Conservation (phyloP, 805 yeast species). For the Lachancea waltii region DNA sequence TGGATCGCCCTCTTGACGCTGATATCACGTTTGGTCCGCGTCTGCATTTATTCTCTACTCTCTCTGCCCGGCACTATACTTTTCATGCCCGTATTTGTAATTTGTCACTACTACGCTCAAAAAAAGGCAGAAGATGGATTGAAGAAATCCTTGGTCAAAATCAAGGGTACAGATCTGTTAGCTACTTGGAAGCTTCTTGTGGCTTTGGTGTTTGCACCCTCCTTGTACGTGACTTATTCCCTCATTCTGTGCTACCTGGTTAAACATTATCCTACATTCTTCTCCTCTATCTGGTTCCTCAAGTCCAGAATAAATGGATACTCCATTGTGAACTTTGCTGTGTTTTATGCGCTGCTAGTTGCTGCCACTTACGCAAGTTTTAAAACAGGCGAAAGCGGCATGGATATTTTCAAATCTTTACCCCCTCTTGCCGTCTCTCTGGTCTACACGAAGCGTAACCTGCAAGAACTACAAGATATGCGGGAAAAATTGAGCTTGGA, state of each 20-base stretch:
- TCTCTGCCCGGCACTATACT: constrained; percentile 81
- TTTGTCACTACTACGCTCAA: constrained; percentile 62
- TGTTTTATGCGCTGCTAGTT: constrained; percentile 52
- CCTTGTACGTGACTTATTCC: constrained; percentile 74
- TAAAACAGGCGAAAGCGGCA: constrained; percentile 83
- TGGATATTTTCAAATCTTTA: constrained; percentile 75
- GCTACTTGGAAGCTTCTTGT: constrained; percentile 95
- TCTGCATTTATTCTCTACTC: constrained; percentile 47
- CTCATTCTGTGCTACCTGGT: constrained; percentile 32
- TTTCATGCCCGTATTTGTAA: constrained; percentile 79
- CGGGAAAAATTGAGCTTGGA: constrained; percentile 59
- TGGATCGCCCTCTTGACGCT: constrained; percentile 45
- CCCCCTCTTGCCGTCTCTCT: constrained; percentile 55
- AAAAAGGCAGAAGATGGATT: constrained; percentile 72
- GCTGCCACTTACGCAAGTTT: constrained; percentile 82
- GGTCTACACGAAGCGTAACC: constrained; percentile 37
- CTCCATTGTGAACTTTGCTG: constrained; percentile 33
- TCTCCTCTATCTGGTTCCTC: constrained; percentile 32
- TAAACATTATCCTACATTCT: constrained; percentile 22
- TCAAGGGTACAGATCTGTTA: constrained; percentile 82
- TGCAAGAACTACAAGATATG: constrained; percentile 47
- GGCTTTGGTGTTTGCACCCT: constrained; percentile 77
- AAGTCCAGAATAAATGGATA: constrained; percentile 19
- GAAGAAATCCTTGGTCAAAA: constrained; percentile 85
- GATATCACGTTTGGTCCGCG: constrained; percentile 44